Conservation (phyloP, 2,329 filamentous ascomycete species). For the Leptographium procerum region DNA sequence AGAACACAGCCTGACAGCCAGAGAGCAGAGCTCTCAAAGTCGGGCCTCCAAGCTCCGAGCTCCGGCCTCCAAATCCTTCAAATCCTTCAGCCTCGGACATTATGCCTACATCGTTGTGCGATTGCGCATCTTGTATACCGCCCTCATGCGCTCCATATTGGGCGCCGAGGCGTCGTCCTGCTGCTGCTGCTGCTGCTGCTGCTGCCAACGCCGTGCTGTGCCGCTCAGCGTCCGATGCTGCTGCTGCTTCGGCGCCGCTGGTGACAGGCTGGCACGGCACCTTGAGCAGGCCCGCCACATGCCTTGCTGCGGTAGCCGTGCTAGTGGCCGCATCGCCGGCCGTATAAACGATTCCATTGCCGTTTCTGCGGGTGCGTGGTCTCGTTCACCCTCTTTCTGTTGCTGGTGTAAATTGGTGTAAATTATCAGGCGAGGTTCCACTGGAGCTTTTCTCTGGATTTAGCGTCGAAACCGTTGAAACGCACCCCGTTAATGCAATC, state of each 20-base stretch:
- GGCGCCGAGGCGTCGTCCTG: conserved; percentile 21
- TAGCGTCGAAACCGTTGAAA: background rate
- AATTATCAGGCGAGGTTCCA: conserved; percentile 3
- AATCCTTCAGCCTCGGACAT: no score
- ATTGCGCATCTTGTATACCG: conserved; percentile 57
- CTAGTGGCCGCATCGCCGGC: background rate
- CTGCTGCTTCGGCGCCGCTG: background rate
- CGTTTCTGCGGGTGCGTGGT: background rate
- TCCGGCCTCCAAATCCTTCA: no score
- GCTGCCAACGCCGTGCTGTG: background rate
- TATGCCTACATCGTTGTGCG: conserved; percentile 51
- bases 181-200: background rate
- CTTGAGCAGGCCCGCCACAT: conserved; percentile 2
- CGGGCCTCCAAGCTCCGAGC: no score
- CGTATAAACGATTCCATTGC: conserved; percentile 6
- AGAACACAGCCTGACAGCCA: background rate
- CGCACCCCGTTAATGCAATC: background rate
- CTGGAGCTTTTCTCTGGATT: background rate
- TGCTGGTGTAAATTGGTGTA: background rate
- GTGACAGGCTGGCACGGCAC: background rate
- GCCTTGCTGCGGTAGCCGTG: background rate
- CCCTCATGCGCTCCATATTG: conserved; percentile 53
- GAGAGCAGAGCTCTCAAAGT: background rate
- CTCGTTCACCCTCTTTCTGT: no score
- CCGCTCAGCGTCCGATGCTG: background rate